Conservation (phyloP, 257 asterid genomes). For the Leptodermis oblonga region DNA sequence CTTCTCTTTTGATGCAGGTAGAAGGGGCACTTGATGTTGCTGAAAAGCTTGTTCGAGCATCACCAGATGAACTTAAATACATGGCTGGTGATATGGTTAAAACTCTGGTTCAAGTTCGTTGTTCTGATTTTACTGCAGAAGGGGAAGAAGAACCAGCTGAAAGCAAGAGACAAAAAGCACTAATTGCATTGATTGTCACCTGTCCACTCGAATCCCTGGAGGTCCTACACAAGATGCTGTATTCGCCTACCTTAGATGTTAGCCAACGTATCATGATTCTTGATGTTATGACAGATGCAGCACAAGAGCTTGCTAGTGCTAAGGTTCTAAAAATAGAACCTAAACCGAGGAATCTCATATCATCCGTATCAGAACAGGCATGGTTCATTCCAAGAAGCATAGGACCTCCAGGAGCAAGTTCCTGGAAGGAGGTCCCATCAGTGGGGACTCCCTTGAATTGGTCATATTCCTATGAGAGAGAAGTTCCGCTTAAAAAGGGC, state of each 20-base stretch:
- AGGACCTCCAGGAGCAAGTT: conserved; percentile 72
- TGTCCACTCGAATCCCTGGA: conserved; percentile 77
- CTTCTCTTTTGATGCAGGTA: conserved; percentile 48
- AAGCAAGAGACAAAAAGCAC: conserved; percentile 74
- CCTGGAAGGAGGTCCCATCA: conserved; percentile 80
- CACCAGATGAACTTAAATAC: conserved; percentile 85
- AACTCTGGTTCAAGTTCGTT: conserved; percentile 75
- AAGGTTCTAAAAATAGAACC: conserved; percentile 37
- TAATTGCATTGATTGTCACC: conserved; percentile 66
- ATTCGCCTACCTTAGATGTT: conserved; percentile 78
- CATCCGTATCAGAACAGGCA: conserved; percentile 60
- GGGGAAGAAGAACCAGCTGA: conserved; percentile 94
- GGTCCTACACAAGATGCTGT: conserved; percentile 63
- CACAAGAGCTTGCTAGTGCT: conserved; percentile 78
- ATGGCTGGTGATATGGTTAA: conserved; percentile 71
- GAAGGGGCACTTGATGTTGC: conserved; percentile 83
- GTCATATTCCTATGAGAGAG: conserved; percentile 91
- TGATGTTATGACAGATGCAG: conserved; percentile 84
- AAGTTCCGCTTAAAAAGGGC: conserved; percentile 60
- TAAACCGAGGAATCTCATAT: conserved; percentile 40
- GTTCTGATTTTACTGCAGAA: conserved; percentile 67
- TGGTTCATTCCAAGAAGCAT: conserved; percentile 70
- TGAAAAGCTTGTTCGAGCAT: conserved; percentile 88
- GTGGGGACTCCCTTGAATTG: conserved; percentile 68
- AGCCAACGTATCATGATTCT: conserved; percentile 91